A percentile compares a stretch with the other conserved stretches of the same genome.
These are phyloP conservation scores for Penicillium expansum DNA, from an alignment of 2,329 filamentous ascomycete species.

Conservation along the genomic window DNA sequence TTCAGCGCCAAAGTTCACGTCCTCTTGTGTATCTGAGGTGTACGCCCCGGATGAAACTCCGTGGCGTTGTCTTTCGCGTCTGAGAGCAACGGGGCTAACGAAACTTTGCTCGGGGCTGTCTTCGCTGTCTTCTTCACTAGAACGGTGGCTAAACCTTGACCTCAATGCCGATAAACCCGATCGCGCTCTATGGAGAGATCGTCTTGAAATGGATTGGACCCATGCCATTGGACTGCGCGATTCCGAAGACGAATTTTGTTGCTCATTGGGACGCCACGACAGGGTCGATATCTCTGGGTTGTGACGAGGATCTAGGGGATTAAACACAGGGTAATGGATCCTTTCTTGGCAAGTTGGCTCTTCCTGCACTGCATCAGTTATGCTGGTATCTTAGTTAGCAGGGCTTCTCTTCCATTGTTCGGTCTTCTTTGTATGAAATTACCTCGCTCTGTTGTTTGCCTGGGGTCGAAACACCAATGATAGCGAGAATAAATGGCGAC, in stretches of 20 bases:
- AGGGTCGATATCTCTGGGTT: conserved; percentile 25
- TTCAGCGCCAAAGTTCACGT: conserved; percentile 15
- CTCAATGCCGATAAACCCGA: conserved; percentile 33
- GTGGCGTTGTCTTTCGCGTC: not conserved
- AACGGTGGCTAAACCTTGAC: conserved; percentile 26
- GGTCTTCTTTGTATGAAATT: not conserved
- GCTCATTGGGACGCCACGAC: conserved; percentile 12
- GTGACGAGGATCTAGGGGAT: conserved; percentile 37
- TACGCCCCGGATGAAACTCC: not conserved
- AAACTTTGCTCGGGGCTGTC: not conserved
- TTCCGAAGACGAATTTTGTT: conserved; percentile 13
- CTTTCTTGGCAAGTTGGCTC: conserved; percentile 32
- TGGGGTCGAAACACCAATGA: conserved; percentile 20
- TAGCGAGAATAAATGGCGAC: conserved; percentile 19
- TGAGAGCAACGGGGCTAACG: not conserved
- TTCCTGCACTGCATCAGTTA: not conserved
- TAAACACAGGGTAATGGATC: conserved; percentile 36
- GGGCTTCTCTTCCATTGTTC: not conserved
- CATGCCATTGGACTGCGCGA: conserved; percentile 21
- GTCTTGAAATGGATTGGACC: conserved; percentile 28
- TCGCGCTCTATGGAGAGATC: conserved; percentile 33
- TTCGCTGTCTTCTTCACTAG: conserved; percentile 4
- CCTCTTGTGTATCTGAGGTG: conserved; percentile 16
- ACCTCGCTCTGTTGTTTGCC: conserved; percentile 25
- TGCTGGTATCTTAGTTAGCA: conserved; percentile 1